Percentiles rank a stretch among this genome's conserved stretches.
Evolutionary conservation across 176 grass and related monocot species (phyloP).

Genomic region (Tuctoria greenei): DNA sequence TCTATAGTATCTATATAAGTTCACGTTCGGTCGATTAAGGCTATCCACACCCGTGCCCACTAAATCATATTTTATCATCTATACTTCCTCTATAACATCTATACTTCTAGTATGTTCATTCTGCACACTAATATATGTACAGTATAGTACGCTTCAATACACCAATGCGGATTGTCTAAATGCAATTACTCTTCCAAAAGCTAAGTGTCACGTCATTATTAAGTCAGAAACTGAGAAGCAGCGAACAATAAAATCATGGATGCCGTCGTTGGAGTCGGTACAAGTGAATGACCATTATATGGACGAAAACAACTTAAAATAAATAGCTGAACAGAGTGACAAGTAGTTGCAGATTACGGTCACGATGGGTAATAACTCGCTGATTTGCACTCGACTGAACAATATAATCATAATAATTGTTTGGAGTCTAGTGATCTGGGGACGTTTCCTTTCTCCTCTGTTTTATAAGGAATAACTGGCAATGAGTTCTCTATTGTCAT

Average conservation of each 20-base stretch:
- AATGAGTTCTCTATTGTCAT: neutral
- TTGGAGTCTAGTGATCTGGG: neutral
- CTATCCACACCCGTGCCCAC: no score
- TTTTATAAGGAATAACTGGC: neutral
- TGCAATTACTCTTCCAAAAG: no score
- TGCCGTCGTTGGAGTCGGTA: neutral
- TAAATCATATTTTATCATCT: no score
- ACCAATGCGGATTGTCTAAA: no score
- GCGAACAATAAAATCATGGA: neutral
- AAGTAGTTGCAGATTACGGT: neutral
- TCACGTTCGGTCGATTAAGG: no score
- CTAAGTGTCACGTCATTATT: no score
- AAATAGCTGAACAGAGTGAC: conserved; percentile 6
- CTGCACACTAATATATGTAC: no score
- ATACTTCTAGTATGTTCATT: no score
- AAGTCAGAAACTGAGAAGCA: neutral
- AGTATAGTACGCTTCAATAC: no score
- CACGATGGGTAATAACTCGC: neutral
- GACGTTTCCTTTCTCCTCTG: neutral
- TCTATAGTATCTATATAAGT: no score
- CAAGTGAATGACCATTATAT: conserved; percentile 1
- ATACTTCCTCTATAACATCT: no score
- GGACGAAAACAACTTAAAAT: neutral
- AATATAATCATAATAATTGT: neutral
- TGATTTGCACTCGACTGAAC: conserved; percentile 1